These are phyloP conservation scores for Rhodosporidiobolus sp. DNA, from an alignment of 768 basidiomycete species.

Conservation along the genomic window DNA sequence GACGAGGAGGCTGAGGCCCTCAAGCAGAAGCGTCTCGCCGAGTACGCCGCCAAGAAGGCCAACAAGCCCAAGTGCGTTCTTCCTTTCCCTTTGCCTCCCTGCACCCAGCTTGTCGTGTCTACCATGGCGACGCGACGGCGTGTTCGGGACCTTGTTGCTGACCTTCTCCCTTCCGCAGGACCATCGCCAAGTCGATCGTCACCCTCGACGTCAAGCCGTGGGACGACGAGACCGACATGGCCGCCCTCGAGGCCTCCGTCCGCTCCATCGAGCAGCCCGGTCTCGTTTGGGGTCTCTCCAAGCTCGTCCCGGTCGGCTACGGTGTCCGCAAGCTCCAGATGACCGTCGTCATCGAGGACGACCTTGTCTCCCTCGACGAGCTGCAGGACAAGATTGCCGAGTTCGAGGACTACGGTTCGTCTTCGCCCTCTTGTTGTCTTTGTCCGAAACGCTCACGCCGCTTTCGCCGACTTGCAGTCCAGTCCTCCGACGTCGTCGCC, in stretches of 20 bases:
- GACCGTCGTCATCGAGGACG: conserved; percentile 70
- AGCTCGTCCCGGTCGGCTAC: conserved; percentile 87
- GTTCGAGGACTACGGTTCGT: conserved; percentile 48
- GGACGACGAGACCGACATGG: conserved; percentile 99
- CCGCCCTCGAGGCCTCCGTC: conserved; percentile 72
- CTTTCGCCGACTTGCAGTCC: neutral
- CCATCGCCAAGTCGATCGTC: conserved; percentile 74
- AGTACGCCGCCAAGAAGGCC: conserved; percentile 90
- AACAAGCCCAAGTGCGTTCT: conserved; percentile 69
- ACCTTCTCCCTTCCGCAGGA: conserved; percentile 6
- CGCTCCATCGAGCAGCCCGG: conserved; percentile 83
- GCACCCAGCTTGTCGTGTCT: too few relatives aligned
- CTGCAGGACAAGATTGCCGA: conserved; percentile 85
- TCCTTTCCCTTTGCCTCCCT: neutral
- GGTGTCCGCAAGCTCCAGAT: conserved; percentile 90
- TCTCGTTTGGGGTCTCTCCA: conserved; percentile 92
- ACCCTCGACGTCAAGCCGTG: conserved; percentile 93
- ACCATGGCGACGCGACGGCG: too few relatives aligned
- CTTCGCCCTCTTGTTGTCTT: neutral
- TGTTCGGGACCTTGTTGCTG: too few relatives aligned
- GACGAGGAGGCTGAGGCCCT: conserved; percentile 79
- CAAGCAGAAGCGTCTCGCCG: conserved; percentile 89
- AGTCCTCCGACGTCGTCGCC: conserved; percentile 38
- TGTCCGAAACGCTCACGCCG: neutral
- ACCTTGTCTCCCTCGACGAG: conserved; percentile 80